These are phyloP conservation scores for Sclerotinia glacialis DNA, from an alignment of 2,329 filamentous ascomycete species.

Conservation along the genomic window DNA sequence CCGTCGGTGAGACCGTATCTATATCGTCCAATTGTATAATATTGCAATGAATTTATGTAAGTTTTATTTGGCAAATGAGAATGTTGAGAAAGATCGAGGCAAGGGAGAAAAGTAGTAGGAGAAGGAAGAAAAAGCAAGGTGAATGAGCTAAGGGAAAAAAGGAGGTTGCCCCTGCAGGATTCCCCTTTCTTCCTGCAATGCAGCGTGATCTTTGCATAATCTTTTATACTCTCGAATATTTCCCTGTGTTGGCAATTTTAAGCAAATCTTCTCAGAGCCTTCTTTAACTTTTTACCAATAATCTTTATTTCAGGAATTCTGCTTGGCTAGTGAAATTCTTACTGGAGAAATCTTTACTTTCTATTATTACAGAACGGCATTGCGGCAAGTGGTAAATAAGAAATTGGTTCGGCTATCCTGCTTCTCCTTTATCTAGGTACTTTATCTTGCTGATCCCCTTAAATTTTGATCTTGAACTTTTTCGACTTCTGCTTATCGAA, in stretches of 20 bases:
- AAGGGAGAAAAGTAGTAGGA: background rate
- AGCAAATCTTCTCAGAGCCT: constrained; percentile 4
- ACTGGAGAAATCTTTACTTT: background rate
- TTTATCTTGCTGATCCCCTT: background rate
- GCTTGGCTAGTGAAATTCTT: background rate
- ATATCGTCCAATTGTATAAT: background rate
- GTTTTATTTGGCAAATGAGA: background rate
- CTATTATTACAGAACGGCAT: constrained; percentile 11
- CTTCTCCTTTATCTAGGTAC: background rate
- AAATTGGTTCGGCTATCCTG: background rate
- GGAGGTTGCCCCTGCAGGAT: background rate
- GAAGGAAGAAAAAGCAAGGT: background rate
- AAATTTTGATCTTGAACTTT: background rate
- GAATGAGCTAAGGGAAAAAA: background rate
- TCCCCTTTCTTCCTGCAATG: background rate
- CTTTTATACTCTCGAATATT: constrained; percentile 5
- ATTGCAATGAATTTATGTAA: background rate
- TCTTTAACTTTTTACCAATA: background rate
- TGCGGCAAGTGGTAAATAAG: background rate
- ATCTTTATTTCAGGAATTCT: background rate
- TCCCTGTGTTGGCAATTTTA: background rate
- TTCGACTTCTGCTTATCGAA: constrained; percentile 2
- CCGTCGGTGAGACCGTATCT: background rate
- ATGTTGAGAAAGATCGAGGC: background rate
- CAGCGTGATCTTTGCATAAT: background rate